Conservation (phyloP, 2,329 filamentous ascomycete species). For the Colletotrichum sublineola region DNA sequence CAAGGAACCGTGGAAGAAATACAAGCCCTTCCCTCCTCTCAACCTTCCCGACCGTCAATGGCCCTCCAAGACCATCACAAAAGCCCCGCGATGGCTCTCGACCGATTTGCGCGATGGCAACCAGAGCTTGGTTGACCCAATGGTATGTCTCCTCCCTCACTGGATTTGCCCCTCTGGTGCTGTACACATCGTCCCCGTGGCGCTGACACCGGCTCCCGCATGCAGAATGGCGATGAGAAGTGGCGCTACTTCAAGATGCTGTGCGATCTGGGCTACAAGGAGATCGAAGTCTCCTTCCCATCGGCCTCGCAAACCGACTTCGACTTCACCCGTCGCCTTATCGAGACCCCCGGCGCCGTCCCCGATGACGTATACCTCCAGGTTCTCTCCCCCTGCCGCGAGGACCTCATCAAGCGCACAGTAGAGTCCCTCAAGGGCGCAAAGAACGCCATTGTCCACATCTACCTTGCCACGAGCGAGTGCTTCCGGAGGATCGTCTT, state of each 20-base stretch:
- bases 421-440: slow-evolving; percentile 89
- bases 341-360: slow-evolving; percentile 85
- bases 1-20: slow-evolving; percentile 43
- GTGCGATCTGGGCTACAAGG: slow-evolving; percentile 92
- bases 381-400: slow-evolving; percentile 90
- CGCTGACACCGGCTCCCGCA: slow-evolving; percentile 4
- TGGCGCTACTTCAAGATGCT: slow-evolving; percentile 97
- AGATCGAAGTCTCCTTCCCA: slow-evolving; percentile 97
- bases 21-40: slow-evolving; percentile 41
- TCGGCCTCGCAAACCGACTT: slow-evolving; percentile 96
- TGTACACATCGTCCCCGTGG: slow-evolving; percentile 1
- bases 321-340: slow-evolving; percentile 89
- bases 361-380: slow-evolving; percentile 94
- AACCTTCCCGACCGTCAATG: slow-evolving; percentile 79
- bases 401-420: slow-evolving; percentile 90
- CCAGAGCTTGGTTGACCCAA: slow-evolving; percentile 92
- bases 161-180: slow-evolving; percentile 10
- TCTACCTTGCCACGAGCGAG: slow-evolving; percentile 95
- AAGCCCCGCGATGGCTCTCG: slow-evolving; percentile 90
- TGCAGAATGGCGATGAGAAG: slow-evolving; percentile 92
- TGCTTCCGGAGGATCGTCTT: slow-evolving; percentile 96
- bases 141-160: slow-evolving; percentile 72
- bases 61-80: slow-evolving; percentile 85
- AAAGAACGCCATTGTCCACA: slow-evolving; percentile 94
- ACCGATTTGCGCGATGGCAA: slow-evolving; percentile 83